A percentile compares a stretch with the other conserved stretches of the same genome.
phyloP scores from a whole-genome alignment of 208 protist species.

The Leishmania guyanensis region DNA sequence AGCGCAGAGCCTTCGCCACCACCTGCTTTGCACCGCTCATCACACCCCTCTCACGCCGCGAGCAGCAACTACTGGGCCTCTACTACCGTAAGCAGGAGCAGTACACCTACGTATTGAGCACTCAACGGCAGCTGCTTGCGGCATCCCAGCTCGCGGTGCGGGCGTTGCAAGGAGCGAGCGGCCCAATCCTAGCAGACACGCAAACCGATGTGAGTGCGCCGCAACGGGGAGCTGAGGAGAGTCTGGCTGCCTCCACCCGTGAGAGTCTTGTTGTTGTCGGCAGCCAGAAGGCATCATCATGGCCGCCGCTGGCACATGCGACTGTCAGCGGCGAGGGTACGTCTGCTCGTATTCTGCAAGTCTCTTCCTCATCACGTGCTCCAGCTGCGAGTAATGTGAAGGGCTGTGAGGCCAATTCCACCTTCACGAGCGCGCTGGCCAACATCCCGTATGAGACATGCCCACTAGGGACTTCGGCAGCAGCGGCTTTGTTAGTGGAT shows the following conservation, averaged over 20 bases:
- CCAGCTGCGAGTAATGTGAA: background rate
- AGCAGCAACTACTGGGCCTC: conserved; percentile 23
- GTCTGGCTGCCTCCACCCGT: conserved; percentile 2
- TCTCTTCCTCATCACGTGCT: background rate
- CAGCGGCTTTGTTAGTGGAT: background rate
- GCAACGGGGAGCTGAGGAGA: background rate
- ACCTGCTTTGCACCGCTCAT: background rate
- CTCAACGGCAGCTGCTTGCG: conserved; percentile 20
- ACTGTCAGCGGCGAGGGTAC: background rate
- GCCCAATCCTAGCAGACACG: background rate
- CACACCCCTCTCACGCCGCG: conserved; percentile 11
- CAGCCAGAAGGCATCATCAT: too few relatives aligned
- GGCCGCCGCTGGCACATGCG: background rate
- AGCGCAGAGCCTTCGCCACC: background rate
- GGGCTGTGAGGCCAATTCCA: background rate
- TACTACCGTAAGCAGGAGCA: conserved; percentile 35
- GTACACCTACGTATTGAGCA: conserved; percentile 31
- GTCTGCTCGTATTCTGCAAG: background rate
- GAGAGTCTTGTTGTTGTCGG: conserved; percentile 3
- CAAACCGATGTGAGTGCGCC: background rate
- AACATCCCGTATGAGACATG: conserved; percentile 11
- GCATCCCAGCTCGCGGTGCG: conserved; percentile 7
- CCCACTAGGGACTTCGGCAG: background rate
- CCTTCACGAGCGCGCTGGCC: conserved; percentile 24
- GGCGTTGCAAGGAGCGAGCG: conserved; percentile 2